phyloP scores from a whole-genome alignment of 116 monocot genomes.

The Trichopus zeylanicus region DNA sequence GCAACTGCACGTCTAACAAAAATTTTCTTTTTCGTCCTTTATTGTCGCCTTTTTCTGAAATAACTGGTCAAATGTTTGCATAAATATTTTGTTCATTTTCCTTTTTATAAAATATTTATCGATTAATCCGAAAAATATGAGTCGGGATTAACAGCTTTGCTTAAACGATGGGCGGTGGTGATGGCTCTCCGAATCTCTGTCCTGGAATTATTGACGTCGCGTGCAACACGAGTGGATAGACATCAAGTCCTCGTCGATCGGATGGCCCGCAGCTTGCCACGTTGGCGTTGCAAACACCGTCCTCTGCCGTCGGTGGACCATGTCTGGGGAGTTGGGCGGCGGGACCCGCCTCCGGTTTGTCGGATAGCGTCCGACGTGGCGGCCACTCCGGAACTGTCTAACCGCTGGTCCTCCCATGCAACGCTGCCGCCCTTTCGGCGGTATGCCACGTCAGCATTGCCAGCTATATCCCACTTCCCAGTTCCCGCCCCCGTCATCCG shows the following conservation, averaged over 20 bases:
- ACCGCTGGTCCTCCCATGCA: background rate
- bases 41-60: too few relatives aligned
- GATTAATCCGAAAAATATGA: too few relatives aligned
- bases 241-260: background rate
- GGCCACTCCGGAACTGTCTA: background rate
- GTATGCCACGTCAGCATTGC: background rate
- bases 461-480: background rate
- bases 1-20: too few relatives aligned
- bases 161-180: background rate
- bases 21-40: too few relatives aligned
- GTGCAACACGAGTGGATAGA: slow-evolving; percentile 8
- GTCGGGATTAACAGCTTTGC: too few relatives aligned
- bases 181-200: background rate
- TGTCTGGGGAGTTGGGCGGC: background rate
- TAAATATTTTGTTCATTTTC: too few relatives aligned
- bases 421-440: background rate
- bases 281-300: background rate
- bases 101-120: too few relatives aligned
- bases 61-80: too few relatives aligned
- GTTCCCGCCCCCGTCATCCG: background rate
- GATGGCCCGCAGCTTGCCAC: background rate
- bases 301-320: background rate
- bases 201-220: slow-evolving; percentile 5
- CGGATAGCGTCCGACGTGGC: background rate
- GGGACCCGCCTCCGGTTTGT: background rate